Evolutionary conservation across 2,329 filamentous ascomycete species (phyloP).

Genomic region (Pseudogymnoascus pannorum): DNA sequence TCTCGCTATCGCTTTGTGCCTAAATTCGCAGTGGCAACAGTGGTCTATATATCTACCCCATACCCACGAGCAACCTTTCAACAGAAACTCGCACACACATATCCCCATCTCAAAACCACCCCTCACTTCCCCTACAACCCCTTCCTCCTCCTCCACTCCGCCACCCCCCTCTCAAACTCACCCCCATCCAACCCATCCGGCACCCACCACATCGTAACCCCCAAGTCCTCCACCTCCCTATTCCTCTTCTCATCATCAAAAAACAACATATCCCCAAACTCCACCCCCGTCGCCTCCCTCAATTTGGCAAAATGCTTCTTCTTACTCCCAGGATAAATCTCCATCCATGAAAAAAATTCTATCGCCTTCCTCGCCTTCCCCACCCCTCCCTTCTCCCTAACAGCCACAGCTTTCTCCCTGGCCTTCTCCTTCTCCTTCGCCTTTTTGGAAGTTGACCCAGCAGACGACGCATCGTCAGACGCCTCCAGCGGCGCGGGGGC

Average conservation of each 20-base stretch:
- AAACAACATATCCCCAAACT: slow-evolving; percentile 82
- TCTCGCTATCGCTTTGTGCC: neutral
- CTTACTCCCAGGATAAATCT: slow-evolving; percentile 73
- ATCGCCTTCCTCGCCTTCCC: slow-evolving; percentile 38
- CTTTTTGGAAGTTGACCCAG: neutral
- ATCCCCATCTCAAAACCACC: neutral
- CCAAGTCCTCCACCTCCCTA: slow-evolving; percentile 68
- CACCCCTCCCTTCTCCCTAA: slow-evolving; percentile 7
- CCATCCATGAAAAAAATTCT: slow-evolving; percentile 53
- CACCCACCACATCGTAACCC: slow-evolving; percentile 79
- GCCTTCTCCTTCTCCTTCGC: neutral
- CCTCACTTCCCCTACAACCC: slow-evolving; percentile 27
- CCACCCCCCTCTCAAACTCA: slow-evolving; percentile 73
- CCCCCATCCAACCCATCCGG: slow-evolving; percentile 67
- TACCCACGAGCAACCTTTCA: neutral
- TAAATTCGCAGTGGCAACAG: neutral
- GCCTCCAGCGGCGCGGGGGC: neutral
- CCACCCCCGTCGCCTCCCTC: slow-evolving; percentile 60
- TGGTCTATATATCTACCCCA: neutral
- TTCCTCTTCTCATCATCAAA: slow-evolving; percentile 92
- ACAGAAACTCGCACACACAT: no score
- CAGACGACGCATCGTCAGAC: neutral
- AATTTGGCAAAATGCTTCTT: slow-evolving; percentile 75
- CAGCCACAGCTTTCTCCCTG: neutral
- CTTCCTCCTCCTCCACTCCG: slow-evolving; percentile 70